Conservation (phyloP, 2,329 filamentous ascomycete species). For the Chaetomium olivaceum region DNA sequence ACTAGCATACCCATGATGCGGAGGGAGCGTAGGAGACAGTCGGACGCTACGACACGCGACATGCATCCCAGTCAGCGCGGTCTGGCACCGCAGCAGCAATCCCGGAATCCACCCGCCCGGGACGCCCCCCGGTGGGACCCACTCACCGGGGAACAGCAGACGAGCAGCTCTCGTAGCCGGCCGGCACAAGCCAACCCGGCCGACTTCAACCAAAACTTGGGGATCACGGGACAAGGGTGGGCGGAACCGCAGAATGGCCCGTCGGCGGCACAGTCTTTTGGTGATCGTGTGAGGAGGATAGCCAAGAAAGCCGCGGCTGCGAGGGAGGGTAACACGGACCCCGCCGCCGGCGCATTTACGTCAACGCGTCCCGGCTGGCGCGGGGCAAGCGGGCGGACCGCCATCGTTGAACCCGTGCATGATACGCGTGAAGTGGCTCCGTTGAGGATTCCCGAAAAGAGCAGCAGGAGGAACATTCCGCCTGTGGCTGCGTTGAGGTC, state of each 20-base stretch:
- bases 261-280: slow-evolving; percentile 41
- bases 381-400: slow-evolving; percentile 68
- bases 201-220: slow-evolving; percentile 46
- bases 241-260: slow-evolving; percentile 35
- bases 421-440: slow-evolving; percentile 60
- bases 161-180: slow-evolving; percentile 55
- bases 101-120: slow-evolving; percentile 37
- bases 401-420: slow-evolving; percentile 63
- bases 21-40: slow-evolving; percentile 50
- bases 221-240: slow-evolving; percentile 32
- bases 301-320: slow-evolving; percentile 36
- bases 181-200: slow-evolving; percentile 59
- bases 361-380: slow-evolving; percentile 64
- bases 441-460: slow-evolving; percentile 57
- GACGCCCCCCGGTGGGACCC: slow-evolving; percentile 63
- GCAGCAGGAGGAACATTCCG: slow-evolving; percentile 44
- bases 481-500: slow-evolving; percentile 28
- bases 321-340: slow-evolving; percentile 35
- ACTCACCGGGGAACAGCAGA: slow-evolving; percentile 67
- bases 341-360: slow-evolving; percentile 40
- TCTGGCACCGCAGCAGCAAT: slow-evolving; percentile 34
- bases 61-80: slow-evolving; percentile 42
- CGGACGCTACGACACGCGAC: slow-evolving; percentile 46
- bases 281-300: slow-evolving; percentile 49
- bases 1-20: slow-evolving; percentile 56